Evolutionary conservation across 352 stramenopile genomes (phyloP), one percentile per base, ranked within the genome.

Genomic region (Pythium scleroteichum): DNA sequence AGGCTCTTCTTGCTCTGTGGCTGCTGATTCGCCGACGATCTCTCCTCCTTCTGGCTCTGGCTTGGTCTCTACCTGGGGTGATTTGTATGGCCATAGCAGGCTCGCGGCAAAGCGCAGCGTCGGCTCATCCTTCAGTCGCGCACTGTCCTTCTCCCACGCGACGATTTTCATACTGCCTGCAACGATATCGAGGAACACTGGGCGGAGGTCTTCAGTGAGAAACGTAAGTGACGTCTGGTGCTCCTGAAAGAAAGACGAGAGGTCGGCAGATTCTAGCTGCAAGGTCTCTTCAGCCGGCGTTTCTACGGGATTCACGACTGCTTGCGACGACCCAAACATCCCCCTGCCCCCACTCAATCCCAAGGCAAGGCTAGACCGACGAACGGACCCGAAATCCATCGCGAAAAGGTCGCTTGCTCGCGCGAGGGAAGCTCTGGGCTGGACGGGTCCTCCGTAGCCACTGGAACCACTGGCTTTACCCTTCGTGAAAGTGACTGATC

Each of bases 361-460:
- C 12, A 61, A 29, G 12, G 60, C 60, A 4, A 67, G 45, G 88
- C 83, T 50, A 38, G 67, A 74, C 27, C 56, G 71, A 13, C 71
- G 66, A 42, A 66, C 58, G 13, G 60, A 42, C 16, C 71, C 72
- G 69, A 79, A 85, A 51, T 90, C 76, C 64, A 82, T 88, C 23
- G 79, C 67, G 61, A 93, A 91, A 41, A 91, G 64, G 59, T 93
- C 83, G 39, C 81, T 91, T 35, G 81, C 81, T 51, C 81, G 73
- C 54, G 79, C 83, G 38, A 73, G 71, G 5, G 70, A 64, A 24
- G 39, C 46, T 0, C 53, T 47, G 45, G 49, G 59, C 23, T 44
- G 20, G 7, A 53, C 53, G 16, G 62, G 22, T 1, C 51, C 40
- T 56, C 41, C 52, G 38, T 19, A 29, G 13, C 47, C 35, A 49